Percentiles rank a stretch among this genome's conserved stretches.
These are phyloP conservation scores for Zangia roseola DNA, from an alignment of 768 basidiomycete species.

Conservation along the genomic window DNA sequence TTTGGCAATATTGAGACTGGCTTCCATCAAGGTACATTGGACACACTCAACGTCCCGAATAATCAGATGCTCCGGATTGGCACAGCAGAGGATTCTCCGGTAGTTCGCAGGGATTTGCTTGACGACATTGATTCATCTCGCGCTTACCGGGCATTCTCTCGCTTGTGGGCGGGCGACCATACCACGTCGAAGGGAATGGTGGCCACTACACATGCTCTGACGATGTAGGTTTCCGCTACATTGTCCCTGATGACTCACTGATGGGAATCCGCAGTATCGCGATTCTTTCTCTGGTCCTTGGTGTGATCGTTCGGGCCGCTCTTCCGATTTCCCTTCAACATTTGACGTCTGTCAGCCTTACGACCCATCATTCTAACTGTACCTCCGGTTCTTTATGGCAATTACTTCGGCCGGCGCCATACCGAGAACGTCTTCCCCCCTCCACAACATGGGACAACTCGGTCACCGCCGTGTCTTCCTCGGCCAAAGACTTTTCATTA, in stretches of 20 bases:
- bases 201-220: constrained; percentile 57
- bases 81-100: constrained; percentile 29
- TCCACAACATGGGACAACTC: constrained; percentile 29
- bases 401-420: constrained; percentile 39
- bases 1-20: constrained; percentile 24
- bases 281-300: constrained; percentile 64
- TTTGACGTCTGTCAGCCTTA: constrained; percentile 14
- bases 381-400: constrained; percentile 39
- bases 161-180: constrained; percentile 39
- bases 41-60: constrained; percentile 41
- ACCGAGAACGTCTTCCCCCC: constrained; percentile 36
- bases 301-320: constrained; percentile 40
- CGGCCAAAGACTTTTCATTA: constrained; percentile 49
- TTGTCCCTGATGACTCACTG: constrained; percentile 11
- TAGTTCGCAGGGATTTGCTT: constrained; percentile 51
- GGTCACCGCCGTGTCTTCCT: constrained; percentile 35
- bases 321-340: constrained; percentile 24
- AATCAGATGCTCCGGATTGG: constrained; percentile 41
- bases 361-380: constrained; percentile 23
- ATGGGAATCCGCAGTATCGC: constrained; percentile 50
- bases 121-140: constrained; percentile 40
- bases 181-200: constrained; percentile 36
- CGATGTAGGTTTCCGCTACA: constrained; percentile 49
- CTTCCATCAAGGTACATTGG: constrained; percentile 42
- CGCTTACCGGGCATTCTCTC: constrained; percentile 46